These are phyloP conservation scores for Dillenia suffruticosa DNA, from an alignment of 164 flowering plant species.

Conservation along the genomic window DNA sequence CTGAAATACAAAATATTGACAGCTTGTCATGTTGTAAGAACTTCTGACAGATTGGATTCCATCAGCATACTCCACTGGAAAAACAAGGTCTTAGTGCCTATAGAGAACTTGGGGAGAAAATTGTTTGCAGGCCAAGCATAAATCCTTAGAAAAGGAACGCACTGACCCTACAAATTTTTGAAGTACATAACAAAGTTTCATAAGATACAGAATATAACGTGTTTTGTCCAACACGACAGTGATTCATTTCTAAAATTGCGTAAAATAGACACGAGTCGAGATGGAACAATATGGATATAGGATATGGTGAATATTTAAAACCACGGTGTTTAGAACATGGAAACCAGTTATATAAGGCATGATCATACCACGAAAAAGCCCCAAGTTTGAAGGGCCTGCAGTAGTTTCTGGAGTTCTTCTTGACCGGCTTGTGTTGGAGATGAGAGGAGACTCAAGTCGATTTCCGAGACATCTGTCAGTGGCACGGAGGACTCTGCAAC, in stretches of 20 bases:
- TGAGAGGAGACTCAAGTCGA: neutral
- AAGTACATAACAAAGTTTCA: too few species aligned
- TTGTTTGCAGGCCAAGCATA: slow-evolving; percentile 10
- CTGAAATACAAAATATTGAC: slow-evolving; percentile 11
- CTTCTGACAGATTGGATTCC: neutral
- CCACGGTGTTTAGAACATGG: neutral
- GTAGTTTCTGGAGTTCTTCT: neutral
- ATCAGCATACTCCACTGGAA: neutral
- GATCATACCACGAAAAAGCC: neutral
- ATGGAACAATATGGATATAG: neutral
- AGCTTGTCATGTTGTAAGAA: slow-evolving; percentile 1
- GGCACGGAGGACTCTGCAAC: too few species aligned
- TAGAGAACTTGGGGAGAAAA: neutral
- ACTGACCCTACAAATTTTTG: too few species aligned
- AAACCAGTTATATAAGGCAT: too few species aligned
- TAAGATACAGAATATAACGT: too few species aligned
- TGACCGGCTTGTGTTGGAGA: neutral
- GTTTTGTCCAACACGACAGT: neutral
- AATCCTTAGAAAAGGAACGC: slow-evolving; percentile 7
- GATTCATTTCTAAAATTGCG: neutral
- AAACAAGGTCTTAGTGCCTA: too few species aligned
- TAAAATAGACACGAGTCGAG: neutral
- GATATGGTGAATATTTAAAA: neutral
- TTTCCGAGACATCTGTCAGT: too few species aligned
- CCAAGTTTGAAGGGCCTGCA: neutral